phyloP scores from a whole-genome alignment of 257 asterid species.

The Solanum dulcamara region DNA sequence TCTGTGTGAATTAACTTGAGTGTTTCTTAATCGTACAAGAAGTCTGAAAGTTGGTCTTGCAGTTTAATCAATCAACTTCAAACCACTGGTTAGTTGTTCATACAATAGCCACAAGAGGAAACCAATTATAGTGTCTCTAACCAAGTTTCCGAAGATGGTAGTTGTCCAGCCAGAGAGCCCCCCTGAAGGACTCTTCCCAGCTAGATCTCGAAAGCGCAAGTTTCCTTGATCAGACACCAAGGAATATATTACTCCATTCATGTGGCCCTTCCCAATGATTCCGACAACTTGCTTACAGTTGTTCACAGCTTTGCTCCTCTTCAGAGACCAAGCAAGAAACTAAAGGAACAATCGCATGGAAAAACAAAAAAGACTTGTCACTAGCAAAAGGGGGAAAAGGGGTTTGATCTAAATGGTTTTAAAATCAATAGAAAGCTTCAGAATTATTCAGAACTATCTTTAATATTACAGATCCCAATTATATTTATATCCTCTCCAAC shows the following conservation, averaged over 20 bases:
- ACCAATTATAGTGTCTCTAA: conserved; percentile 64
- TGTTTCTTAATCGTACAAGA: neutral
- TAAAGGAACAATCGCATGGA: neutral
- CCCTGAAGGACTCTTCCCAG: conserved; percentile 38
- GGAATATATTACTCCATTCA: conserved; percentile 83
- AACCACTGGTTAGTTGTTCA: conserved; percentile 32
- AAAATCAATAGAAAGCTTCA: neutral
- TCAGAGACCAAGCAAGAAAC: conserved; percentile 91
- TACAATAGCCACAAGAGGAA: conserved; percentile 56
- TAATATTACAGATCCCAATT: neutral
- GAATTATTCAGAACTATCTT: neutral
- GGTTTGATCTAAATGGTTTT: neutral
- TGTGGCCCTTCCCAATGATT: conserved; percentile 78
- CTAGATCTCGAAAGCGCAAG: conserved; percentile 67
- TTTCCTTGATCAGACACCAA: conserved; percentile 71
- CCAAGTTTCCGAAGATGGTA: conserved; percentile 33
- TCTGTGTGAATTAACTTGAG: neutral
- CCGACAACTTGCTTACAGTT: conserved; percentile 70
- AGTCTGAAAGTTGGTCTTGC: neutral
- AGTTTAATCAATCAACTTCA: neutral
- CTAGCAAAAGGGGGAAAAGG: neutral
- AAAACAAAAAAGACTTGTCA: neutral
- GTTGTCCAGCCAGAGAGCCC: conserved; percentile 31
- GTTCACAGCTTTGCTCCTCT: conserved; percentile 95
- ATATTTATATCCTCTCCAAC: neutral